A percentile compares a stretch with the other conserved stretches of the same genome.
phyloP scores from a whole-genome alignment of 2,329 filamentous ascomycete species.

The Fusarium sambucinum region DNA sequence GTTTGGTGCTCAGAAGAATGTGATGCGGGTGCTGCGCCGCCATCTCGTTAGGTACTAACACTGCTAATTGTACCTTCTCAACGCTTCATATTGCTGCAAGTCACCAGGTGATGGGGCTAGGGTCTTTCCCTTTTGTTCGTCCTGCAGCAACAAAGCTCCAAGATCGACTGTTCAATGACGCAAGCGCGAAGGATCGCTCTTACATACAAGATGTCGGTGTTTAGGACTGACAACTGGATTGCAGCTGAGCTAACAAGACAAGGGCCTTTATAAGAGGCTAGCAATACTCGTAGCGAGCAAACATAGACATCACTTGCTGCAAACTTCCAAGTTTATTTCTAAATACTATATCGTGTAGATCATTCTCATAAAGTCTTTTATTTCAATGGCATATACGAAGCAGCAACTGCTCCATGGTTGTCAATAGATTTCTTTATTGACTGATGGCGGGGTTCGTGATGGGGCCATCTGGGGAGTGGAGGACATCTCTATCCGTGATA shows the following conservation, averaged over 20 bases:
- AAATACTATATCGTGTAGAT: neutral
- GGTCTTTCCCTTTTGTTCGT: slow-evolving; percentile 8
- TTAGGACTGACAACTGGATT: slow-evolving; percentile 20
- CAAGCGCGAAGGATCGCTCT: slow-evolving; percentile 30
- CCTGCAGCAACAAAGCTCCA: neutral
- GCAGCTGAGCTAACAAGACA: slow-evolving; percentile 14
- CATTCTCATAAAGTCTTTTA: neutral
- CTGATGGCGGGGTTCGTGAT: slow-evolving; percentile 27
- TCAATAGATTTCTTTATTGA: slow-evolving; percentile 12
- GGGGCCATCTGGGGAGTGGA: slow-evolving; percentile 24
- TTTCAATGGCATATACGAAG: neutral
- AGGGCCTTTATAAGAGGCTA: slow-evolving; percentile 17
- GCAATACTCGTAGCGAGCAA: neutral
- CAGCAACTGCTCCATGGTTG: neutral
- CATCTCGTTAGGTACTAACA: slow-evolving; percentile 27
- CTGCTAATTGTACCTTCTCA: slow-evolving; percentile 1
- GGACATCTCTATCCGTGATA: neutral
- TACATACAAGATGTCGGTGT: slow-evolving; percentile 11
- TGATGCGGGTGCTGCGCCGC: slow-evolving; percentile 26
- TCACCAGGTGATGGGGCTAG: neutral
- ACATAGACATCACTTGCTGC: neutral
- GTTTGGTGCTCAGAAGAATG: slow-evolving; percentile 7
- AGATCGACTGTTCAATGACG: slow-evolving; percentile 17
- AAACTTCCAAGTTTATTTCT: neutral
- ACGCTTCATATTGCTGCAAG: slow-evolving; percentile 5